Evolutionary conservation across 345 rosid genomes (phyloP).

Genomic region (Eucalyptus camaldulensis): DNA sequence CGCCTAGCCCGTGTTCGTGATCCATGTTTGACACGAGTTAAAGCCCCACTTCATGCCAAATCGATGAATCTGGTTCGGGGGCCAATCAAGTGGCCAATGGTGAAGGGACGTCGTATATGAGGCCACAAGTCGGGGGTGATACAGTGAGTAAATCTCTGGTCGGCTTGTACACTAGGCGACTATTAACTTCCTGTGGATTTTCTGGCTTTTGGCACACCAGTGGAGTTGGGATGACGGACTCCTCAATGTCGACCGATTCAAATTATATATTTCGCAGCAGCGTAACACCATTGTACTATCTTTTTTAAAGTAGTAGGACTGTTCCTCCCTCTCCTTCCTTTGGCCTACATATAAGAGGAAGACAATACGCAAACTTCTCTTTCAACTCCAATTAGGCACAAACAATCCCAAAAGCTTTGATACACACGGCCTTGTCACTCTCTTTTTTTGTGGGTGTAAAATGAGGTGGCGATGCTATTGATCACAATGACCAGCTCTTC

Average conservation of each 20-base stretch:
- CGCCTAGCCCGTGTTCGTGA: not conserved
- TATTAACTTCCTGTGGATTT: not conserved
- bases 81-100: too few relatives aligned
- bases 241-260: not conserved
- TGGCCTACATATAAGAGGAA: not conserved
- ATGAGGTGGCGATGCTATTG: not conserved
- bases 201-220: not conserved
- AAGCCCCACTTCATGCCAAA: not conserved
- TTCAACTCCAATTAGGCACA: not conserved
- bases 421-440: not conserved
- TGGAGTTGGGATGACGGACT: not conserved
- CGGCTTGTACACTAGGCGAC: not conserved
- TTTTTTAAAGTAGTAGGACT: not conserved
- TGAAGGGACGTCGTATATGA: not conserved
- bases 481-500: not conserved
- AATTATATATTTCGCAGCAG: not conserved
- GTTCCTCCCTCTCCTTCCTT: not conserved
- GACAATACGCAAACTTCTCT: not conserved
- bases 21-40: not conserved
- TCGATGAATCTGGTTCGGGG: not conserved
- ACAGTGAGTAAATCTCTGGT: not conserved
- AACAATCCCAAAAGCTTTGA: not conserved
- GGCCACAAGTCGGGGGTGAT: not conserved
- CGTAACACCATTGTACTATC: not conserved
- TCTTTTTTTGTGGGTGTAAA: not conserved